These are phyloP conservation scores for Protomyces arabidopsidicola DNA, from an alignment of 1,139 yeast genomes.

Conservation along the genomic window DNA sequence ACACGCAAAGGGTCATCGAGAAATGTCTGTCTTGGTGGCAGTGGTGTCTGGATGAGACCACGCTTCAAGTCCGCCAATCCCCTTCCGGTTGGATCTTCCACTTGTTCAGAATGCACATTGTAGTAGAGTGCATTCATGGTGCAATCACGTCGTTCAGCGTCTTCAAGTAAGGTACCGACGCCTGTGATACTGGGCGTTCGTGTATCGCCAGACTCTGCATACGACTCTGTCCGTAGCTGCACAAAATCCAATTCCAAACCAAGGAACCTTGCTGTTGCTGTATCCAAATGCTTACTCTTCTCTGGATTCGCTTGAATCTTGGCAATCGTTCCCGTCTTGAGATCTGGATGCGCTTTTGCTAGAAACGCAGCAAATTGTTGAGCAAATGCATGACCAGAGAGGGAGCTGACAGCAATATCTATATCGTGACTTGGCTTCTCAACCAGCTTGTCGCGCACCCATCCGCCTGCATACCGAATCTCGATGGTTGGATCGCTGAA, in stretches of 20 bases:
- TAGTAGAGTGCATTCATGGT: slow-evolving; percentile 85
- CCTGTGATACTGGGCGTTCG: slow-evolving; percentile 59
- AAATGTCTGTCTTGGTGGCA: slow-evolving; percentile 77
- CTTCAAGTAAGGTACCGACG: slow-evolving; percentile 87
- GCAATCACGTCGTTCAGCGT: slow-evolving; percentile 90
- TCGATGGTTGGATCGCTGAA: slow-evolving; percentile 6
- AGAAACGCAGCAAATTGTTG: slow-evolving; percentile 52
- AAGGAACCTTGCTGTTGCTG: slow-evolving; percentile 83
- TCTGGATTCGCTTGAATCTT: slow-evolving; percentile 90
- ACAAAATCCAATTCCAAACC: slow-evolving; percentile 88
- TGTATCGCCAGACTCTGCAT: slow-evolving; percentile 57
- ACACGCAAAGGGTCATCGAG: slow-evolving; percentile 91
- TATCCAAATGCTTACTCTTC: slow-evolving; percentile 90
- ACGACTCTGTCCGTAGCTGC: slow-evolving; percentile 79
- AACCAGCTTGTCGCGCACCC: slow-evolving; percentile 93
- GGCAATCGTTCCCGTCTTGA: slow-evolving; percentile 53
- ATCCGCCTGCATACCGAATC: slow-evolving; percentile 90
- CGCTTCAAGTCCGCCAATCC: slow-evolving; percentile 67
- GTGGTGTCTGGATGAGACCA: slow-evolving; percentile 81
- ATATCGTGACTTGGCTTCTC: slow-evolving; percentile 78
- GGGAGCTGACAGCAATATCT: slow-evolving; percentile 79
- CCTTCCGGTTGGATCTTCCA: slow-evolving; percentile 76
- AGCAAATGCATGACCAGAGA: slow-evolving; percentile 87
- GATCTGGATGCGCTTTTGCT: slow-evolving; percentile 25
- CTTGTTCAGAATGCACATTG: slow-evolving; percentile 59